Evolutionary conservation across 2,329 filamentous ascomycete species (phyloP).

Genomic region (Ramularia collo-cygni): DNA sequence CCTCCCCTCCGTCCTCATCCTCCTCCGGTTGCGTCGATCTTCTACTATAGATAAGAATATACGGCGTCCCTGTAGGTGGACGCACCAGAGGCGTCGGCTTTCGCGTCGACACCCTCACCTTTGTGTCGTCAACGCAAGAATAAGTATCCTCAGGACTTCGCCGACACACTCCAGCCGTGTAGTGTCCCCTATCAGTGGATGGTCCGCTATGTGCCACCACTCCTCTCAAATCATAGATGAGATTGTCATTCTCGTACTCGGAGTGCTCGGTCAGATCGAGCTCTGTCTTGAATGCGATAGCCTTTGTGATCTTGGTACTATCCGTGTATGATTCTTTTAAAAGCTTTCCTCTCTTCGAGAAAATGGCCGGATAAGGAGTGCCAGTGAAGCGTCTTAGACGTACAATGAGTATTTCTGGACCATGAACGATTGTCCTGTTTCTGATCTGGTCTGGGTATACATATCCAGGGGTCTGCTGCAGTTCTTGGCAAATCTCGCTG

Average conservation of each 20-base stretch:
- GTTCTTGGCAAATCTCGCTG: too few relatives aligned
- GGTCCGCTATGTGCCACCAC: slow-evolving; percentile 9
- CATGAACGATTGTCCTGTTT: background rate
- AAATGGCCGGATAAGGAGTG: too few relatives aligned
- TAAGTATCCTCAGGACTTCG: too few relatives aligned
- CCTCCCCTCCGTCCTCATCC: too few relatives aligned
- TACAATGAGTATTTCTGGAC: slow-evolving; percentile 7
- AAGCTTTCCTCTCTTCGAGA: too few relatives aligned
- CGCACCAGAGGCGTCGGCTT: background rate
- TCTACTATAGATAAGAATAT: too few relatives aligned
- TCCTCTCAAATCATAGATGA: slow-evolving; percentile 8
- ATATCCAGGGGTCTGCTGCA: too few relatives aligned
- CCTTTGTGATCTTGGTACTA: background rate
- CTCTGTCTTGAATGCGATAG: background rate
- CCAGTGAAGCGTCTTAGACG: slow-evolving; percentile 3
- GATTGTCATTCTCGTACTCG: slow-evolving; percentile 1
- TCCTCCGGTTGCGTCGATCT: too few relatives aligned
- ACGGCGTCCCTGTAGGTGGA: too few relatives aligned
- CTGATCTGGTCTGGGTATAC: too few relatives aligned
- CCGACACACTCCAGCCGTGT: slow-evolving; percentile 3
- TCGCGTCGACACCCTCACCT: too few relatives aligned
- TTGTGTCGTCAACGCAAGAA: too few relatives aligned
- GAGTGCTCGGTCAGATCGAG: slow-evolving; percentile 2
- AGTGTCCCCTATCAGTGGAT: slow-evolving; percentile 3
- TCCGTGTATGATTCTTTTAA: background rate